Conservation (phyloP, 768 basidiomycete genomes). For the Leucocoprinus sp. region DNA sequence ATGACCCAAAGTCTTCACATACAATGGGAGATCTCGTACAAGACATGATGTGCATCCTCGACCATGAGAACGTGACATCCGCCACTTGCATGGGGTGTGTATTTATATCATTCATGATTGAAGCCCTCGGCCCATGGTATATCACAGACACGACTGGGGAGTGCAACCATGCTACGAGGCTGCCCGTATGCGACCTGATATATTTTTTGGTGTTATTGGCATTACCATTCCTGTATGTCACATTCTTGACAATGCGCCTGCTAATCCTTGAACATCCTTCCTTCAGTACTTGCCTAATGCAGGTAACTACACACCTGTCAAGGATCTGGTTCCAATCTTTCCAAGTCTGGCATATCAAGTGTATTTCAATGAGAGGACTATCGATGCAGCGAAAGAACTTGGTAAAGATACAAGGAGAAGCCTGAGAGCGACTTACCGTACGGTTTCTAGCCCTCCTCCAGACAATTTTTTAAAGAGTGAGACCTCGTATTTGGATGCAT, state of each 20-base stretch:
- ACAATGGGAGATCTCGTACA: conserved; percentile 51
- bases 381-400: conserved; percentile 44
- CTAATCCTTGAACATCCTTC: conserved; percentile 42
- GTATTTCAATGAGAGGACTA: conserved; percentile 47
- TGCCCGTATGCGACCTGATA: conserved; percentile 57
- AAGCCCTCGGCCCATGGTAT: neutral
- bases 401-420: conserved; percentile 47
- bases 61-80: conserved; percentile 37
- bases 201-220: conserved; percentile 51
- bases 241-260: neutral
- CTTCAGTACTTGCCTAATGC: conserved; percentile 35
- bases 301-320: conserved; percentile 41
- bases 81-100: conserved; percentile 59
- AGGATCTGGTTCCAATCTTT: conserved; percentile 29
- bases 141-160: conserved; percentile 75
- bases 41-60: conserved; percentile 57
- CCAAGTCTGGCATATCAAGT: conserved; percentile 57
- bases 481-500: conserved; percentile 46
- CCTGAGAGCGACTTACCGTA: conserved; percentile 48
- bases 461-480: conserved; percentile 40
- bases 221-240: conserved; percentile 48
- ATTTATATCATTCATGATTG: neutral
- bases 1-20: conserved; percentile 50
- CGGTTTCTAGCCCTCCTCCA: conserved; percentile 48
- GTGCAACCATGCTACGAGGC: conserved; percentile 60